Conservation (phyloP, 2,329 filamentous ascomycete species). For the Pseudogymnoascus sp. region DNA sequence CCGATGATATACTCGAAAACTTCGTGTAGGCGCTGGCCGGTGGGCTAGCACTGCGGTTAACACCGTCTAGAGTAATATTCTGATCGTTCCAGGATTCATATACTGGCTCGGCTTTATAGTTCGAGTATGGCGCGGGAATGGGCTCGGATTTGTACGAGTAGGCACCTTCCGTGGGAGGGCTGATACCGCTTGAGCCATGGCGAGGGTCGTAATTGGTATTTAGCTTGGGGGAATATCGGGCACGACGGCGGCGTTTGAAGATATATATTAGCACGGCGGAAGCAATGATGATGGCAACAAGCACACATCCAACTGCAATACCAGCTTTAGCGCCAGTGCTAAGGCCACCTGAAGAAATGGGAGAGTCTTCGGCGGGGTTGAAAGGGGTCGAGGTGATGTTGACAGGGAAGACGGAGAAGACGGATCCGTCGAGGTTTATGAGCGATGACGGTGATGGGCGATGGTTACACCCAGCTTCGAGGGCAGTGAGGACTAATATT, state of each 20-base stretch:
- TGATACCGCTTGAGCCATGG: slow-evolving; percentile 21
- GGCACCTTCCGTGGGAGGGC: slow-evolving; percentile 18
- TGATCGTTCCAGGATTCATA: not conserved
- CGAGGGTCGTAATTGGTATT: slow-evolving; percentile 18
- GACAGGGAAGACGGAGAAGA: slow-evolving; percentile 21
- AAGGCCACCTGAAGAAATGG: slow-evolving; percentile 11
- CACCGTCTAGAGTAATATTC: not conserved
- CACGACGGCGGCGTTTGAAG: slow-evolving; percentile 13
- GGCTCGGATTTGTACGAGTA: slow-evolving; percentile 14
- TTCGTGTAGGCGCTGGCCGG: not conserved
- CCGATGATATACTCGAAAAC: not conserved
- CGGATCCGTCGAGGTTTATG: slow-evolving; percentile 20
- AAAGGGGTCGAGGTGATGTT: slow-evolving; percentile 31
- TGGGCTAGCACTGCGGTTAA: not conserved
- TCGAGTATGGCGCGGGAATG: not conserved
- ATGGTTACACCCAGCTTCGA: slow-evolving; percentile 49
- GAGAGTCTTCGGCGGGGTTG: slow-evolving; percentile 19
- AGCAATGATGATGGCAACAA: slow-evolving; percentile 14
- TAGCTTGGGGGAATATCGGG: slow-evolving; percentile 7
- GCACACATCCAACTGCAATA: slow-evolving; percentile 17
- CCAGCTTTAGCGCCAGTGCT: slow-evolving; percentile 19
- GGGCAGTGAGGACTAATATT: slow-evolving; percentile 36
- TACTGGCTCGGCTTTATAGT: not conserved
- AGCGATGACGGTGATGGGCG: slow-evolving; percentile 29
- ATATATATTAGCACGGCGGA: slow-evolving; percentile 15